These are phyloP conservation scores for Ramaria sp. DNA, from an alignment of 768 basidiomycete species.

Conservation along the genomic window DNA sequence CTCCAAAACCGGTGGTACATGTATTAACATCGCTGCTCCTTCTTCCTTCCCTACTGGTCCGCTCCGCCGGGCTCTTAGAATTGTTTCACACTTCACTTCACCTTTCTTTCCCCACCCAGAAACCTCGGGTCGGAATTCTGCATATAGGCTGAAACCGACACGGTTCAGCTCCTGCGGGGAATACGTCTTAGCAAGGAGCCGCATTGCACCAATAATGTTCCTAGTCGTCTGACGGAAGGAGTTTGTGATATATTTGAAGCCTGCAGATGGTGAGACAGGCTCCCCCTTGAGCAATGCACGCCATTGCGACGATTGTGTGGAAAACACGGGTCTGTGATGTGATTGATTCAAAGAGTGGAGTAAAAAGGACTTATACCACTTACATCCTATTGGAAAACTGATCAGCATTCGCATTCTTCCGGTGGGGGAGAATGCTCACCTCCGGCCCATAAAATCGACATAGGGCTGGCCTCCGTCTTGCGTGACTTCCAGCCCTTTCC, in stretches of 20 bases:
- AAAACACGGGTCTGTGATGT: constrained; percentile 60
- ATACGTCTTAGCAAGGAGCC: constrained; percentile 54
- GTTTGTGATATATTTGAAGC: constrained; percentile 75
- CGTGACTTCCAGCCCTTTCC: constrained; percentile 42
- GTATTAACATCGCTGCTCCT: background rate
- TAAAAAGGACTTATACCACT: constrained; percentile 11
- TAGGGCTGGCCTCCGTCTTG: constrained; percentile 64
- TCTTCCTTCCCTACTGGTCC: background rate
- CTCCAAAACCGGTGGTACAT: constrained; percentile 9
- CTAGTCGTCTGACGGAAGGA: constrained; percentile 74
- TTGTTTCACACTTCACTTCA: constrained; percentile 55
- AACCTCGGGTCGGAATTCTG: constrained; percentile 74
- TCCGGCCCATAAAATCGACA: constrained; percentile 74
- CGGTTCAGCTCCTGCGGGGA: constrained; percentile 45
- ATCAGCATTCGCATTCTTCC: background rate
- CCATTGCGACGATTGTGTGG: constrained; percentile 62
- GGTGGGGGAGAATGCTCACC: constrained; percentile 26
- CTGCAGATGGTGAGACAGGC: constrained; percentile 59
- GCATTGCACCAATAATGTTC: constrained; percentile 65
- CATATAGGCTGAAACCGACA: constrained; percentile 70
- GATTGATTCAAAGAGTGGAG: background rate
- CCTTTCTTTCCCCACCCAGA: constrained; percentile 80
- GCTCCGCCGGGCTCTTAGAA: constrained; percentile 45
- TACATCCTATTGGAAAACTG: constrained; percentile 26
- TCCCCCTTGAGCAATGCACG: constrained; percentile 65